Evolutionary conservation across 1,284 basidiomycete genomes (phyloP).

Genomic region (Sparassis latifolia): DNA sequence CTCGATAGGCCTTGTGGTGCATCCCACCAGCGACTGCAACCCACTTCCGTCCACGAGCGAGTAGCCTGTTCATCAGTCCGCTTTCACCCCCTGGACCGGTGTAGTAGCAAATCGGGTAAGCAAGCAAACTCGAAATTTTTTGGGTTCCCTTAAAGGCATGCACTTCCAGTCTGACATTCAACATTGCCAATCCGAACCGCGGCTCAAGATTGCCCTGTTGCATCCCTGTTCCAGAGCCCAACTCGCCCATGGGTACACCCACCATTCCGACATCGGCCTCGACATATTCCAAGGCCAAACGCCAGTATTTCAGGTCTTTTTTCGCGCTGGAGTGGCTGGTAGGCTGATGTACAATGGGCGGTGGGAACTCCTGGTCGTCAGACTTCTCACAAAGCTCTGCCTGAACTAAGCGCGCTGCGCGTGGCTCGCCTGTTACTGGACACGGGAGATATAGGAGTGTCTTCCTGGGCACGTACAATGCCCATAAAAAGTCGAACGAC

Average conservation of each 20-base stretch:
- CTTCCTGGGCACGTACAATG: conserved; percentile 45
- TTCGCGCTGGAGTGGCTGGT: conserved; percentile 11
- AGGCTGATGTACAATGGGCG: conserved; percentile 19
- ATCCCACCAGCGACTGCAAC: conserved; percentile 38
- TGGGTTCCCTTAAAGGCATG: conserved; percentile 36
- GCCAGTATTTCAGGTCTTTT: conserved; percentile 21
- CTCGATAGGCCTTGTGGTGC: conserved; percentile 50
- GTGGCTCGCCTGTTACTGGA: conserved; percentile 43
- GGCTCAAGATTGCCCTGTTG: conserved; percentile 23
- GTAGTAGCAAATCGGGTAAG: conserved; percentile 49
- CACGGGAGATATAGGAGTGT: conserved; percentile 44
- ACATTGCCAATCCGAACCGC: conserved; percentile 31
- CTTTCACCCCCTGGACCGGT: conserved; percentile 29
- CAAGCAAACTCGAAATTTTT: conserved; percentile 42
- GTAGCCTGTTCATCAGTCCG: conserved; percentile 32
- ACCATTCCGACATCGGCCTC: conserved; percentile 22
- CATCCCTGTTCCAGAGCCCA: no score
- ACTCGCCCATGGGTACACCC: conserved; percentile 7
- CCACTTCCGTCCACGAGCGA: conserved; percentile 49
- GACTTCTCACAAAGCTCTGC: conserved; percentile 29
- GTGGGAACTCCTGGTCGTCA: conserved; percentile 11
- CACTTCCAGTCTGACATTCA: conserved; percentile 36
- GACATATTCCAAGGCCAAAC: conserved; percentile 25
- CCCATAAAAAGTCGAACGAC: conserved; percentile 52
- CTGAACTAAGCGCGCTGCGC: conserved; percentile 39